These are phyloP conservation scores for Meyerozyma carpophila DNA, from an alignment of 1,139 yeast species.

Conservation along the genomic window DNA sequence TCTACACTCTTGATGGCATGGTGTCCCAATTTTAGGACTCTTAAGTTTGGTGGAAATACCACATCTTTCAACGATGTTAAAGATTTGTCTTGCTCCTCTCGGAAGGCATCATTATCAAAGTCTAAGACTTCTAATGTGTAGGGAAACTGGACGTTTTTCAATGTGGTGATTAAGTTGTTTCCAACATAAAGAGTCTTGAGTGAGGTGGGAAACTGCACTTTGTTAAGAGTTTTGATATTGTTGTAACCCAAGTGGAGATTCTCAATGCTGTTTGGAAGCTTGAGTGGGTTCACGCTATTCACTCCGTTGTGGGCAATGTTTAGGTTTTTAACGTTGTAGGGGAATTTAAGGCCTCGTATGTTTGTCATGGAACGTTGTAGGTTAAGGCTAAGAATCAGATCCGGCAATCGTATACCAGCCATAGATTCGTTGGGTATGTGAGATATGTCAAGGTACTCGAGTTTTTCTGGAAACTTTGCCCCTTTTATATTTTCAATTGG, in stretches of 20 bases:
- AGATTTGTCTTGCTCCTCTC: conserved; percentile 38
- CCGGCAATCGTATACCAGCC: conserved; percentile 46
- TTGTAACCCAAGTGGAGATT: conserved; percentile 33
- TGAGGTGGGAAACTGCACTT: conserved; percentile 35
- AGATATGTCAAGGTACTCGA: conserved; percentile 34
- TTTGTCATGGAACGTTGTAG: conserved; percentile 44
- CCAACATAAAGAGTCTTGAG: conserved; percentile 37
- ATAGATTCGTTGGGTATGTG: conserved; percentile 44
- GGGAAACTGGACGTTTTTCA: conserved; percentile 42
- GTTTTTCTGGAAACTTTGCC: conserved; percentile 34
- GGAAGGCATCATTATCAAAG: conserved; percentile 39
- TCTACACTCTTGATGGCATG: conserved; percentile 38
- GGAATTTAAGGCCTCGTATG: conserved; percentile 41
- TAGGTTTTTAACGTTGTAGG: conserved; percentile 24
- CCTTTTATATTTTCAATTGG: conserved; percentile 44
- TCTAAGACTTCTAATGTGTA: conserved; percentile 33
- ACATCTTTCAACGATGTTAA: conserved; percentile 42
- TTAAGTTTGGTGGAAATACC: conserved; percentile 31
- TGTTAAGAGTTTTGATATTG: conserved; percentile 42
- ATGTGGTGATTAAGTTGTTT: conserved; percentile 39
- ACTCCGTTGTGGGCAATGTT: conserved; percentile 40
- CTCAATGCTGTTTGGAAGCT: conserved; percentile 37
- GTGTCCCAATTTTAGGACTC: conserved; percentile 33
- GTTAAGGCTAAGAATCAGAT: conserved; percentile 30
- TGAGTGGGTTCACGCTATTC: conserved; percentile 42